A percentile compares a stretch with the other conserved stretches of the same genome.
Conservation (phyloP, 2,329 filamentous ascomycete species). For the Xylariaceae sp. region DNA sequence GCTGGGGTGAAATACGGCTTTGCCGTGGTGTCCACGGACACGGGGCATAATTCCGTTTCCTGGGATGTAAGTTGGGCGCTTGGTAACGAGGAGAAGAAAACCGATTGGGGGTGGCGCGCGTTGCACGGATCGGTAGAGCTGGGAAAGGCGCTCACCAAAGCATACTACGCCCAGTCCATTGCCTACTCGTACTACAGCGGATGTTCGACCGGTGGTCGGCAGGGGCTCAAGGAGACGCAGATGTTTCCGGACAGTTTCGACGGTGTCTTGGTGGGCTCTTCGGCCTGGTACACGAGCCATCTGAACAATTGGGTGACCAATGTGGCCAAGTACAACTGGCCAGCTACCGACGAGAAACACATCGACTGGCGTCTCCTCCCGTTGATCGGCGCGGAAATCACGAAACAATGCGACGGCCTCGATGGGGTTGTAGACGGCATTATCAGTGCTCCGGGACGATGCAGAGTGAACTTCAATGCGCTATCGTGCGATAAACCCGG, state of each 20-base stretch:
- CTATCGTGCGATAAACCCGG: slow-evolving; percentile 35
- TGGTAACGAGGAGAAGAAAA: slow-evolving; percentile 31
- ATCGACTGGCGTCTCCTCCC: slow-evolving; percentile 44
- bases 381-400: slow-evolving; percentile 35
- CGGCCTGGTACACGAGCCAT: slow-evolving; percentile 48
- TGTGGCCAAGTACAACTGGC: slow-evolving; percentile 44
- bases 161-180: slow-evolving; percentile 42
- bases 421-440: slow-evolving; percentile 48
- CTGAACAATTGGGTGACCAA: slow-evolving; percentile 40
- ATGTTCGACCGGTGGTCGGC: slow-evolving; percentile 54
- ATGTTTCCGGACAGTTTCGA: slow-evolving; percentile 52
- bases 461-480: slow-evolving; percentile 39
- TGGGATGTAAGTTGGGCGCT: slow-evolving; percentile 37
- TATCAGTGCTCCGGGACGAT: slow-evolving; percentile 42
- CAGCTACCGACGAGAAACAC: slow-evolving; percentile 39
- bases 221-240: slow-evolving; percentile 51
- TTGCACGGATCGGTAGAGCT: slow-evolving; percentile 45
- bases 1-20: slow-evolving; percentile 36
- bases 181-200: slow-evolving; percentile 51
- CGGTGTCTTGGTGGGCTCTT: slow-evolving; percentile 46
- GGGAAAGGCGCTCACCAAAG: slow-evolving; percentile 42
- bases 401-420: slow-evolving; percentile 45
- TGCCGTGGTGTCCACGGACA: slow-evolving; percentile 40
- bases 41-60: slow-evolving; percentile 37
- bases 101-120: slow-evolving; percentile 38